These are phyloP conservation scores for Candida verbasci DNA, from an alignment of 805 yeast genomes.

Conservation along the genomic window DNA sequence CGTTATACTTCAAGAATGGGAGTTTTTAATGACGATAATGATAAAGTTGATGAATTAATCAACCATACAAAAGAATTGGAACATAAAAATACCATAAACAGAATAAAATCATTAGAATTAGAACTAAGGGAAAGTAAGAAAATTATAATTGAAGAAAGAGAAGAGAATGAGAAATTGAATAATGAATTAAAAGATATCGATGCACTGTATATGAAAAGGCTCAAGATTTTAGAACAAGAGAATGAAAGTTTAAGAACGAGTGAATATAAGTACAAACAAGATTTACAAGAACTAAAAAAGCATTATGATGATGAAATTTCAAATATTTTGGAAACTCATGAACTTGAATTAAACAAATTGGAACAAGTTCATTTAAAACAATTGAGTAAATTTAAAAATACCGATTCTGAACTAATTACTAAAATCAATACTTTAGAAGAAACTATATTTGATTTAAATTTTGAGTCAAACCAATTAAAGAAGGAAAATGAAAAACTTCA, in stretches of 20 bases:
- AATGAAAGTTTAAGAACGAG: neutral
- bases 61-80: neutral
- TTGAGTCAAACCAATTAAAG: conserved; percentile 6
- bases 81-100: neutral
- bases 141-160: conserved; percentile 3
- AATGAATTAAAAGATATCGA: neutral
- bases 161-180: conserved; percentile 2
- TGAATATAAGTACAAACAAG: neutral
- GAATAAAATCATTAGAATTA: neutral
- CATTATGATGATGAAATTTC: neutral
- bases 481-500: conserved; percentile 9
- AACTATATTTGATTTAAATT: conserved; percentile 3
- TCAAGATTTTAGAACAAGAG: neutral
- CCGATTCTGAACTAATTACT: conserved; percentile 5
- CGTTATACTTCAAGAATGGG: conserved; percentile 11
- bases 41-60: conserved; percentile 6
- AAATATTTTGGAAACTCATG: conserved; percentile 2
- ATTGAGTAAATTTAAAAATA: conserved; percentile 6
- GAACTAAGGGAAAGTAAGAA: neutral
- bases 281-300: neutral
- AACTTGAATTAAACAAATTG: conserved; percentile 7
- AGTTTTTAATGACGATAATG: neutral
- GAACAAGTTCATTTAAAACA: conserved; percentile 3
- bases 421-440: conserved; percentile 5
- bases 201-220: neutral